Conservation (phyloP, 2,329 filamentous ascomycete species). For the Epichloe brachyelytri region DNA sequence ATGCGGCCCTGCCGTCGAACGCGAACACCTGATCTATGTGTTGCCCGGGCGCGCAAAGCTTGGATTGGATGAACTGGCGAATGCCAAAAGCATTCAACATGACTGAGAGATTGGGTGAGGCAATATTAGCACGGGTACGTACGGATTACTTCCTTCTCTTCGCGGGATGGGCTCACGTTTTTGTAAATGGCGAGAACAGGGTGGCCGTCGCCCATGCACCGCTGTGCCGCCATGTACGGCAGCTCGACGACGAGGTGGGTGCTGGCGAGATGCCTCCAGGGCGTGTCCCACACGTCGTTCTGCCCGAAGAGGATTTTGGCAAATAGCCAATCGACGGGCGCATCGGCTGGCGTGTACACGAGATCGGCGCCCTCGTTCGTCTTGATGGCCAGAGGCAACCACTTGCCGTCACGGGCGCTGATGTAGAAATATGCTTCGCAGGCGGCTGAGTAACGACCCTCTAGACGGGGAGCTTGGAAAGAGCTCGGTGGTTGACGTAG, state of each 20-base stretch:
- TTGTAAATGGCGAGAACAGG: constrained; percentile 28
- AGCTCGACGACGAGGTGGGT: constrained; percentile 31
- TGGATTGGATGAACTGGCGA: not conserved
- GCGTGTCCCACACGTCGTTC: constrained; percentile 32
- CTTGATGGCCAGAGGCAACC: constrained; percentile 35
- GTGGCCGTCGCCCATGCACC: constrained; percentile 32
- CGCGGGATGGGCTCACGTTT: constrained; percentile 1
- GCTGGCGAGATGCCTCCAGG: constrained; percentile 30
- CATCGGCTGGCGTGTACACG: constrained; percentile 33
- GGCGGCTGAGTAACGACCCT: constrained; percentile 24
- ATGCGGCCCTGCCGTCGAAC: not conserved
- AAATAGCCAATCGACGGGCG: constrained; percentile 32
- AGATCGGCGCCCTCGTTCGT: constrained; percentile 24
- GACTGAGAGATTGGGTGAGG: not conserved
- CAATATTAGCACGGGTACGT: too few relatives aligned
- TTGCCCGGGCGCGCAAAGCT: not conserved
- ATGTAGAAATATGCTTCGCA: constrained; percentile 36
- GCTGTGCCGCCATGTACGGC: constrained; percentile 29
- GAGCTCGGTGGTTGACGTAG: constrained; percentile 27
- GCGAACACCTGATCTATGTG: not conserved
- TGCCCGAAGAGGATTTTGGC: constrained; percentile 37
- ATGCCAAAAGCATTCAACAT: constrained; percentile 1
- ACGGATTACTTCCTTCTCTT: not conserved
- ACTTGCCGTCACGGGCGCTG: constrained; percentile 23
- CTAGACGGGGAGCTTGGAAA: constrained; percentile 13